Evolutionary conservation across 768 basidiomycete species (phyloP), one percentile per base, ranked within the genome.

Genomic region (Auricularia sp.): DNA sequence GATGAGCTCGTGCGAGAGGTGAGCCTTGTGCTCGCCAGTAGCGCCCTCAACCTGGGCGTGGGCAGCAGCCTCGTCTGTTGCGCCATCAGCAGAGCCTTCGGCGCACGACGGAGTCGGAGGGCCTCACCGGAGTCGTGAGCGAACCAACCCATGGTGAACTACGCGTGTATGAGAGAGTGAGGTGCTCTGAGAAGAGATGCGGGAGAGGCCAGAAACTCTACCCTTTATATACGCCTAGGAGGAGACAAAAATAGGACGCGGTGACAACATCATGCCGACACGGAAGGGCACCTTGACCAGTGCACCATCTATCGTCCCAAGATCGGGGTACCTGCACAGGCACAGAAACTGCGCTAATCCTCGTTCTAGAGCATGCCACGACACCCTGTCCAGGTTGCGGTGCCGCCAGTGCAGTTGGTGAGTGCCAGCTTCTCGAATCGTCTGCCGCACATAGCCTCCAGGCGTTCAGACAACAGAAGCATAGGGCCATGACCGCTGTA

Each of bases 1-100:
- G 66, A 90, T 79, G 53, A 88, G 71, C 74, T 90, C 84, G 72
- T 90, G 87, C 8, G 84, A 82, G 62, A 87, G 73, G 64, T 74
- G 64, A 1, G 86, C 82, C 75, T 86, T 75, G 77, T 87, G 86
- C 47, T 51, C 47, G 47, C 47, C 47, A 18, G 47, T 51, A 18
- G 47, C 47, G 47, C 47, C 47, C 47, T 51, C 47, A 21, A 51
- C 47, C 47, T 51, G 47, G 21, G 47, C 47, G 47, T 51, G 47
- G 18, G 47, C 47, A 51, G 47, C 47, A 51, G 47, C 47, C 47
- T 51, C 47, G 21, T 51, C 47, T 51, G 47, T 5, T 8, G 16
- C 18, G 21, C 11, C 16, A 18, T 18, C 18, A 51, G 47, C 29
- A 29, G 29, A 29, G 29, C 21, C 47, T 8, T 51, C 0, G 18